Evolutionary conservation across 306 rosid genomes (phyloP).

Genomic region (Cucurbita maxima): DNA sequence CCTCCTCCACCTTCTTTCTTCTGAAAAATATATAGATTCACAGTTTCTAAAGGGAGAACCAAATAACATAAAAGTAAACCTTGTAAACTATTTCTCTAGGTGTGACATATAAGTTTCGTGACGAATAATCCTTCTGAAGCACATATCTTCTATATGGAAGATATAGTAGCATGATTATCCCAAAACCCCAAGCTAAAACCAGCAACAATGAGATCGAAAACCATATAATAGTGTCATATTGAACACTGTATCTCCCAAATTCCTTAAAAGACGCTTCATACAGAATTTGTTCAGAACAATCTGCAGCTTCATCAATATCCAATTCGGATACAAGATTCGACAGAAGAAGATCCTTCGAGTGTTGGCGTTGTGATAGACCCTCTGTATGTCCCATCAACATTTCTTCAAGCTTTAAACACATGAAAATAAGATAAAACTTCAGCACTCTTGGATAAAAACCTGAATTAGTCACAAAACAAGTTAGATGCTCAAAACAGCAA

Average conservation of each 20-base stretch:
- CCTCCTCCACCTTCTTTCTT: not conserved
- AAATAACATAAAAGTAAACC: conserved; percentile 26
- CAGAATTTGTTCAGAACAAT: conserved; percentile 34
- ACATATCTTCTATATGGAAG: conserved; percentile 63
- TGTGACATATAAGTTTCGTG: conserved; percentile 71
- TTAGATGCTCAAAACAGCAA: not conserved
- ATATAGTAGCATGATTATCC: conserved; percentile 73
- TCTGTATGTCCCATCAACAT: conserved; percentile 63
- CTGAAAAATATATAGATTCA: not conserved
- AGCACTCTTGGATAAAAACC: not conserved
- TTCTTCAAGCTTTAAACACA: conserved; percentile 28
- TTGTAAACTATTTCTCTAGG: conserved; percentile 60
- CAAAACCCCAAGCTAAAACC: conserved; percentile 87
- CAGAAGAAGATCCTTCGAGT: conserved; percentile 35
- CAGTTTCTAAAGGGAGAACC: not conserved
- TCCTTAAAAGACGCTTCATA: conserved; percentile 71
- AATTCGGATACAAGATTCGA: conserved; percentile 33
- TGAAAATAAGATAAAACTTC: conserved; percentile 8
- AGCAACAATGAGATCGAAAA: conserved; percentile 68
- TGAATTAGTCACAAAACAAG: not conserved
- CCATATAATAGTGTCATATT: conserved; percentile 78
- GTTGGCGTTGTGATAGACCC: conserved; percentile 33
- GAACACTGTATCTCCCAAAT: conserved; percentile 38
- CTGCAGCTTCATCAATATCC: conserved; percentile 36
- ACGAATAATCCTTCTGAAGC: conserved; percentile 56